Percentiles rank a stretch among this genome's conserved stretches.
Evolutionary conservation across 139 green algal species (phyloP).

Genomic region (Chlorella sp.): DNA sequence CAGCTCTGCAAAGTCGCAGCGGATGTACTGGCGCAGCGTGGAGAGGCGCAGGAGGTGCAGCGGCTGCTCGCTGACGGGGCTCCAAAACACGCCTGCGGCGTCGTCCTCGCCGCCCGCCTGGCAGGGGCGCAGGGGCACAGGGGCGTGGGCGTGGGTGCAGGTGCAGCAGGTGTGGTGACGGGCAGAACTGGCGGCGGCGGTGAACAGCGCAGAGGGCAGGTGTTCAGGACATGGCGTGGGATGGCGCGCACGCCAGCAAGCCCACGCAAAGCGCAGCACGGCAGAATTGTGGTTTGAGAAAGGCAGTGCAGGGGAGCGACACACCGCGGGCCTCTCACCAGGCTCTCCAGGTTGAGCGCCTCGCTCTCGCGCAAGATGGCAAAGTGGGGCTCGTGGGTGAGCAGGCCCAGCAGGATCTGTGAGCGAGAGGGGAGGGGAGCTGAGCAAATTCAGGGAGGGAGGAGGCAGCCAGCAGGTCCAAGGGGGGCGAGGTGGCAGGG

Average conservation of each 20-base stretch:
- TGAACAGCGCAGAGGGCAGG: neutral
- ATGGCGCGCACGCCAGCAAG: no score
- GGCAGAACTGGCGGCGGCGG: no score
- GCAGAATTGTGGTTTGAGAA: no score
- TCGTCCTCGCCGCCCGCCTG: no score
- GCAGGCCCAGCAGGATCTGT: conserved; percentile 79
- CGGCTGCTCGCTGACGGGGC: conserved; percentile 34
- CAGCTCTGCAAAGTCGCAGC: conserved; percentile 69
- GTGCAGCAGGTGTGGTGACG: neutral
- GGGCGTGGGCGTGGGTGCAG: neutral
- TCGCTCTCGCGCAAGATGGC: conserved; percentile 51
- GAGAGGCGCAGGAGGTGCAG: conserved; percentile 64
- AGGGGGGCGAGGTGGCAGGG: no score
- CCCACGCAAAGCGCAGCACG: no score
- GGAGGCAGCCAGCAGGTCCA: no score
- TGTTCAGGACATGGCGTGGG: neutral
- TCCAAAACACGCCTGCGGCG: no score
- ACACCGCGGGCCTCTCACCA: conserved; percentile 11
- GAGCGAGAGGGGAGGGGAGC: conserved; percentile 26
- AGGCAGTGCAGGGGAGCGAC: no score
- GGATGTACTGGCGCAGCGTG: conserved; percentile 80
- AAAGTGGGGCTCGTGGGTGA: conserved; percentile 76
- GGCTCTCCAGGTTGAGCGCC: conserved; percentile 6
- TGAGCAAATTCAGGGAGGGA: no score
- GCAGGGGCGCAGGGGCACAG: neutral